Percentiles rank a stretch among this genome's conserved stretches.
These are phyloP conservation scores for Phytophthora hybrid DNA, from an alignment of 352 stramenopile species.

Conservation along the genomic window DNA sequence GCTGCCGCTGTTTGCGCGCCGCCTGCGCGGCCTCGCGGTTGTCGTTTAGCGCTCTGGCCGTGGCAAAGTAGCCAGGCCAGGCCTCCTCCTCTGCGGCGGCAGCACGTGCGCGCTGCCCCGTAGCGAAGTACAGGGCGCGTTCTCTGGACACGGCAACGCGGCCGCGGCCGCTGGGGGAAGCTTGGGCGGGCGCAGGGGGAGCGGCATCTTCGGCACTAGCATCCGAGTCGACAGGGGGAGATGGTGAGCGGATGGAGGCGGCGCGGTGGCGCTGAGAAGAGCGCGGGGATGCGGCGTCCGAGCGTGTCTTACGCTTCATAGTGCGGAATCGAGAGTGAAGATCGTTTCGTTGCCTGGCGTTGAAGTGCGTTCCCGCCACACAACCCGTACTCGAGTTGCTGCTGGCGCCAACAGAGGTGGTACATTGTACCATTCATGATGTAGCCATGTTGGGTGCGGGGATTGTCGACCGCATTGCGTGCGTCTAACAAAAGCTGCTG, in stretches of 20 bases:
- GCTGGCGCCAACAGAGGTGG: not conserved
- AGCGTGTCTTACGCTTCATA: slow-evolving; percentile 9
- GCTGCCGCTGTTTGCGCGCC: slow-evolving; percentile 59
- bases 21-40: slow-evolving; percentile 50
- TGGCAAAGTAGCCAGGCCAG: slow-evolving; percentile 86
- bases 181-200: too few species aligned
- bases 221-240: too few species aligned
- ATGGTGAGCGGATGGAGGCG: too few species aligned
- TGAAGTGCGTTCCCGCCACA: slow-evolving; percentile 27
- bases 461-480: too few species aligned
- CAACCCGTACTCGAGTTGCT: slow-evolving; percentile 6
- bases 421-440: not conserved
- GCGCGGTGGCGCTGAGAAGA: not conserved
- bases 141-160: too few species aligned
- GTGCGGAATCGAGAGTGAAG: slow-evolving; percentile 30
- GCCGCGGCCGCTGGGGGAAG: too few species aligned
- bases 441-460: not conserved
- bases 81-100: slow-evolving; percentile 21
- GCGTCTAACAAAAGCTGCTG: too few species aligned
- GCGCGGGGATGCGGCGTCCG: slow-evolving; percentile 10
- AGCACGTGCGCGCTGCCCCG: too few species aligned
- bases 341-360: slow-evolving; percentile 2
- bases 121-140: too few species aligned
- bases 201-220: too few species aligned
- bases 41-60: slow-evolving; percentile 64